Evolutionary conservation across 768 basidiomycete species (phyloP).

Genomic region (Cystofilobasidium ferigula): DNA sequence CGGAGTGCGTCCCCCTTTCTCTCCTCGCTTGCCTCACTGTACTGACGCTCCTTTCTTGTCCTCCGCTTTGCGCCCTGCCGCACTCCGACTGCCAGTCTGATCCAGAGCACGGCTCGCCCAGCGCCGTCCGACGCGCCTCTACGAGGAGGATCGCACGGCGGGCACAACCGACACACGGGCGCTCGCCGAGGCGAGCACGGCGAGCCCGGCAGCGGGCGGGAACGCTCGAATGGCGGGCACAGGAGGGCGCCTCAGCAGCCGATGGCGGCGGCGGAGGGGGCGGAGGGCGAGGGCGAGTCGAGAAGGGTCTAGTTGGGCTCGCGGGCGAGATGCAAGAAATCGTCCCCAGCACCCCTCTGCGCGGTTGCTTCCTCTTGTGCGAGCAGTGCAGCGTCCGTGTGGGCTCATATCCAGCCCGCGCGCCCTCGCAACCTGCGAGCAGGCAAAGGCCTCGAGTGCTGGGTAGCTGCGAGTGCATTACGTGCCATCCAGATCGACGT

Average conservation of each 20-base stretch:
- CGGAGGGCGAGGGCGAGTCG: neutral
- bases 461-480: no score
- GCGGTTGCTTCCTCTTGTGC: no score
- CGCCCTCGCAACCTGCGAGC: no score
- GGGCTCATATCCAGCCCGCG: no score
- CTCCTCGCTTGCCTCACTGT: neutral
- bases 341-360: no score
- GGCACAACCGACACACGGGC: neutral
- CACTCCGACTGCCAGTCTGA: neutral
- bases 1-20: conserved; percentile 12
- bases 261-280: neutral
- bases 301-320: no score
- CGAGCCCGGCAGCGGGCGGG: neutral
- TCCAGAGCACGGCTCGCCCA: conserved; percentile 10
- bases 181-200: no score
- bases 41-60: neutral
- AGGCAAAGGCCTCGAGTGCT: no score
- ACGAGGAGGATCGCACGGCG: neutral
- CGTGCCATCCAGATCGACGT: no score
- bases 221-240: neutral
- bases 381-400: no score
- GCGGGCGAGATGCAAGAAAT: no score
- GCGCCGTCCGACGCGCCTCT: neutral
- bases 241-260: neutral
- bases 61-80: neutral